Conservation (phyloP, 805 yeast species). For the Candida insectalens region DNA sequence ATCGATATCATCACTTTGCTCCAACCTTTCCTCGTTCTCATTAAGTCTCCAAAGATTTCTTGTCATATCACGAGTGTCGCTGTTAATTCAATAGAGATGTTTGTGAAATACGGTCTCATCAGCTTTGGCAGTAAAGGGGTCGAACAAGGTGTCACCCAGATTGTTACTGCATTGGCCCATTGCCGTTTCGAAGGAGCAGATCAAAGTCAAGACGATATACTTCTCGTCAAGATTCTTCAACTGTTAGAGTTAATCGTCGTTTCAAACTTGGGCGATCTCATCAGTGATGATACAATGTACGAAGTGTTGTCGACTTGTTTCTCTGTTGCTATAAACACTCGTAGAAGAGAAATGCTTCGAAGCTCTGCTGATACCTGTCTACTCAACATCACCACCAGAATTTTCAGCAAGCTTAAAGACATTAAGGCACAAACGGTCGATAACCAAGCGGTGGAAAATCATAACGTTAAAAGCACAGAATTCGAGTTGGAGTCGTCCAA, state of each 20-base stretch:
- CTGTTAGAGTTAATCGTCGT: conserved; percentile 59
- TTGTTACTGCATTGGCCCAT: conserved; percentile 72
- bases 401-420: conserved; percentile 50
- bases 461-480: conserved; percentile 20
- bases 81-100: conserved; percentile 62
- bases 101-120: conserved; percentile 64
- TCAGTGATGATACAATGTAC: conserved; percentile 74
- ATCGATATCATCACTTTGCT: conserved; percentile 66
- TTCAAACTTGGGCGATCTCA: conserved; percentile 52
- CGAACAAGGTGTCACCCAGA: conserved; percentile 49
- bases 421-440: conserved; percentile 39
- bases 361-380: conserved; percentile 82
- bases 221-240: conserved; percentile 71
- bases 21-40: conserved; percentile 79
- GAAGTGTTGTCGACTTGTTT: conserved; percentile 89
- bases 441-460: conserved; percentile 14
- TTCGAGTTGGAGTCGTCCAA: conserved; percentile 17
- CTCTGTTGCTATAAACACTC: conserved; percentile 84
- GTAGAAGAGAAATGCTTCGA: conserved; percentile 82
- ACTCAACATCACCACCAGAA: conserved; percentile 54
- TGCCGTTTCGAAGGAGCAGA: conserved; percentile 95
- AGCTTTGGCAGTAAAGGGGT: conserved; percentile 43
- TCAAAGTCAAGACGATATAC: conserved; percentile 86
- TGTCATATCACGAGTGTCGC: conserved; percentile 82
- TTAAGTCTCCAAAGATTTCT: conserved; percentile 76